Base-by-base conservation (phyloP, 768 basidiomycete species). In the Paxillus ammoniavirescens region DNA sequence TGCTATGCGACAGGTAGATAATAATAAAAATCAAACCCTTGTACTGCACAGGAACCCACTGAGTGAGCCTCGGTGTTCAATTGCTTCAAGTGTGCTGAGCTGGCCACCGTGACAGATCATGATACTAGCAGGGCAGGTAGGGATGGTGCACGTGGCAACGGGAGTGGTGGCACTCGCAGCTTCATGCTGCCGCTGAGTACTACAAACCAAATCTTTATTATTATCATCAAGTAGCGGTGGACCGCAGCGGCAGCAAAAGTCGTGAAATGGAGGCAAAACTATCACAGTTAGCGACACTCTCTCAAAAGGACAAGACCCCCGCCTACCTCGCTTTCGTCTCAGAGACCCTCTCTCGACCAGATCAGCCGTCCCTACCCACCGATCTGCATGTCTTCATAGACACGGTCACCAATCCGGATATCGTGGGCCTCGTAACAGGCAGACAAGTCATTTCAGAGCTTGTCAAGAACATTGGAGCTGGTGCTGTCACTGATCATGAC, bases 361-460 rank as follows among this genome's bases (percentile, higher is more conserved):
- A 81, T 60, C 72, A 72, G 18, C 53, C 77, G 13, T 62, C 70
- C 8, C 69, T 87, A 41, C 70, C 75, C 17, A 61, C 67, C 35
- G 85, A 90, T 68, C 71, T 95, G 21, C 88, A 86, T 58, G 65
- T 78, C 6, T 78, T 95, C 57, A 83, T 94, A 54, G 84, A 92
- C 62, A 82, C 86, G 60, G 87, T 91, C 56, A 84, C 92, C 55
- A 89, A 90, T 66, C 86, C 91, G 57, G 91, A 93, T 60, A 77
- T 74, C 55, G 82, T 87, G 47, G 89, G 91, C 43, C 82, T 93
- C 60, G 93, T 98, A 49, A 88, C 95, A 31, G 92, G 89, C 23
- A 81, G 95, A 61, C 89, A 93, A 62, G 87, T 95, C 28, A 76
- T 98, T 17, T 84, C 89, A 14, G 91, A 94, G 64, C 84, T 94